Conservation (phyloP, 2,329 filamentous ascomycete species). For the Fusarium praegraminearum region DNA sequence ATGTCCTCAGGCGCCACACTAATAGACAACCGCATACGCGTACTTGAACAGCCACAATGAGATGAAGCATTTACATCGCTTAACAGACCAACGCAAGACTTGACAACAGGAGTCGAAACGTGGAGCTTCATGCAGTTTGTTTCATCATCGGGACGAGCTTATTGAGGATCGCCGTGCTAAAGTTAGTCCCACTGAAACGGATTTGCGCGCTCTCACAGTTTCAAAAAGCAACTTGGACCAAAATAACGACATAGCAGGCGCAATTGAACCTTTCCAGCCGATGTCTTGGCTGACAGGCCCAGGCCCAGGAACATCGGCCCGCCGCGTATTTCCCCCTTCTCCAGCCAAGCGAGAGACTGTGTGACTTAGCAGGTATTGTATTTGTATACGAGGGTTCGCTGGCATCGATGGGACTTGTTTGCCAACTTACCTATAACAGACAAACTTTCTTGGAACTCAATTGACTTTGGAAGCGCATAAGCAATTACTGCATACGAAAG, state of each 20-base stretch:
- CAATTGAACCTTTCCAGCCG: not conserved
- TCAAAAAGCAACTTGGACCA: not conserved
- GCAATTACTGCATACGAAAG: not conserved
- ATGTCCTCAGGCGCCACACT: not conserved
- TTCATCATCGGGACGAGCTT: slow-evolving; percentile 16
- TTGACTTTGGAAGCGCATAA: not conserved
- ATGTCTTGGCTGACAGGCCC: slow-evolving; percentile 2
- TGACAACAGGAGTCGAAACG: slow-evolving; percentile 22
- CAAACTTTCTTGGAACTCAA: not conserved
- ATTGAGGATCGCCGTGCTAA: slow-evolving; percentile 3
- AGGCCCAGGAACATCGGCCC: slow-evolving; percentile 37
- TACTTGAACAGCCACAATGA: not conserved
- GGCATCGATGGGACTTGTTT: not conserved
- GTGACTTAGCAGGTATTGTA: not conserved
- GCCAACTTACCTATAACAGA: not conserved
- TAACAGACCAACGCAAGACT: slow-evolving; percentile 16
- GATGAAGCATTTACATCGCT: not conserved
- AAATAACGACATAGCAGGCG: not conserved
- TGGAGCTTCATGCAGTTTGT: slow-evolving; percentile 36
- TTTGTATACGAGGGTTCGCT: not conserved
- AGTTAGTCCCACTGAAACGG: slow-evolving; percentile 10
- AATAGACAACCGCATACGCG: not conserved
- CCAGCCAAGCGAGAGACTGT: not conserved
- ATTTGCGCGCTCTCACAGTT: slow-evolving; percentile 6
- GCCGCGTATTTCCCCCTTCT: slow-evolving; percentile 37